A percentile compares a stretch with the other conserved stretches of the same genome.
phyloP scores from a whole-genome alignment of 2,329 filamentous ascomycete genomes.

The Tolypocladium inflatum region DNA sequence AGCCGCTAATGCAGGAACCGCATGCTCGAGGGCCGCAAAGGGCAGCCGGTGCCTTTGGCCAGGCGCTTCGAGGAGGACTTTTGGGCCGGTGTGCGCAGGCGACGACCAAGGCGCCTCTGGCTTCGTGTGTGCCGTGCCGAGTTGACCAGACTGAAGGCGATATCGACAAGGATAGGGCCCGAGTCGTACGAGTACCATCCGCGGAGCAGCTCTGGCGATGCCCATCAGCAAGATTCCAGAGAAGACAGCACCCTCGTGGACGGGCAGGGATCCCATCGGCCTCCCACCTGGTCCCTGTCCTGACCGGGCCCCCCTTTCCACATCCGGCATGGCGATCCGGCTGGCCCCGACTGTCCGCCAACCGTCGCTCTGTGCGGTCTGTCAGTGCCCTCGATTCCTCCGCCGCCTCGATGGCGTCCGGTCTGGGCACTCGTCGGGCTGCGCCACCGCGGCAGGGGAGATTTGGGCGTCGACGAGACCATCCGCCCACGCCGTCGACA shows the following conservation, averaged over 20 bases:
- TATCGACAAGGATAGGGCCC: neutral
- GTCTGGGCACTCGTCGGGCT: neutral
- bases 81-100: neutral
- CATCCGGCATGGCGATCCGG: neutral
- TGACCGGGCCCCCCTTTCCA: no score
- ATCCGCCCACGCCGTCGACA: neutral
- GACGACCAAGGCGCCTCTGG: neutral
- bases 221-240: no score
- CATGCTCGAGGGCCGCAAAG: neutral
- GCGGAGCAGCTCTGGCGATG: no score
- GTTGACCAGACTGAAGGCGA: neutral
- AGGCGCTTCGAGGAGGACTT: neutral
- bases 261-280: no score
- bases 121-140: neutral
- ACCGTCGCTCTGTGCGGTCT: neutral
- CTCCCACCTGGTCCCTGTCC: no score
- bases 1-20: slow-evolving; percentile 12
- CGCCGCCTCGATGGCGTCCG: neutral
- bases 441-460: neutral
- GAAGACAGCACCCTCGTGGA: no score
- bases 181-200: neutral
- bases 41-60: neutral
- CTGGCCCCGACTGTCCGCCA: neutral
- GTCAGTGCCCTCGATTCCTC: neutral
- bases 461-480: neutral